Percentiles rank a stretch among this genome's conserved stretches.
phyloP scores from a whole-genome alignment of 495 filamentous ascomycete genomes.

The Penicillium cosmopolitanum region DNA sequence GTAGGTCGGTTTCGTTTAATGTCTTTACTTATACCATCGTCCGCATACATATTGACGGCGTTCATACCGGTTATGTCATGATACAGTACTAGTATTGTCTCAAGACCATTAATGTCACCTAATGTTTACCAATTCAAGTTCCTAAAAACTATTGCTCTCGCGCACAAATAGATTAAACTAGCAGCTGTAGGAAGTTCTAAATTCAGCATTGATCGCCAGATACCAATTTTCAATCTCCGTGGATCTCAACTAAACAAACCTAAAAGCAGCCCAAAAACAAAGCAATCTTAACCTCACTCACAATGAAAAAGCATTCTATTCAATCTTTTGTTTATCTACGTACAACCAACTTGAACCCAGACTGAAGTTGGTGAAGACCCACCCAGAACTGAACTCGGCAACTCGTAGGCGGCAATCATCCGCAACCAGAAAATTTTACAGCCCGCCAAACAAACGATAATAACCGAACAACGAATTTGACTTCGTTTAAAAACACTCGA shows the following conservation, averaged over 20 bases:
- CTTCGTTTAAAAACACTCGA: background rate
- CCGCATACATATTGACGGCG: slow-evolving; percentile 4
- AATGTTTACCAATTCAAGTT: background rate
- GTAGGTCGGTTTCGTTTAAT: background rate
- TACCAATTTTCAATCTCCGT: background rate
- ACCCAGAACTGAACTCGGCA: background rate
- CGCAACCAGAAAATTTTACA: background rate
- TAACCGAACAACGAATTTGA: background rate
- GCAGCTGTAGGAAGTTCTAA: background rate
- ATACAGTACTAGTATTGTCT: background rate
- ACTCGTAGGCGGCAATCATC: background rate
- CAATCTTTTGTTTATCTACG: background rate
- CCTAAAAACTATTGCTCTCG: background rate
- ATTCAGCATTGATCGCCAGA: background rate
- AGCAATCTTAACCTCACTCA: background rate
- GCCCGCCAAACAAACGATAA: background rate
- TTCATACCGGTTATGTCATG: background rate
- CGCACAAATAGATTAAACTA: background rate
- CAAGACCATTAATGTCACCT: background rate
- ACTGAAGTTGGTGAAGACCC: background rate
- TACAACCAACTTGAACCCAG: background rate
- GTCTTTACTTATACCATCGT: slow-evolving; percentile 4
- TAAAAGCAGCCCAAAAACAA: background rate
- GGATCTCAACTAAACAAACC: background rate
- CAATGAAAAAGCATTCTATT: background rate